Conservation (phyloP, 345 rosid genomes). For the Brassica cretica region DNA sequence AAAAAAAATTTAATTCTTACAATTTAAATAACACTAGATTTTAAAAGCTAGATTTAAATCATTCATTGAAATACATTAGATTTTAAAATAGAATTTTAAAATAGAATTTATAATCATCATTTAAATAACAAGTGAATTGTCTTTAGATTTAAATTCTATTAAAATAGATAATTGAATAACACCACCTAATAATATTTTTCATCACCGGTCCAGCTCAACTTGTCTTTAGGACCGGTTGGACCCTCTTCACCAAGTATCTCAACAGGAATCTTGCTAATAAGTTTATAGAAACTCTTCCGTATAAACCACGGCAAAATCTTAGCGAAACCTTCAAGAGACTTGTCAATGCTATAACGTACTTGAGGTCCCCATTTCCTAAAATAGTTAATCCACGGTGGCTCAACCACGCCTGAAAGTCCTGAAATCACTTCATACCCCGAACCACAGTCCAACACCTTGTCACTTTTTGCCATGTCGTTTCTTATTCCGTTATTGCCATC, state of each 20-base stretch:
- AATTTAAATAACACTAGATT: no score
- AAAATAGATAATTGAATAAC: no score
- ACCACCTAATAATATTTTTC: conserved; percentile 31
- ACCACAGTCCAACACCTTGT: conserved; percentile 46
- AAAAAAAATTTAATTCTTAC: no score
- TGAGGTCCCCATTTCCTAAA: conserved; percentile 73
- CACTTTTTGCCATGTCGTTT: conserved; percentile 68
- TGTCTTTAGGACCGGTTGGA: conserved; percentile 69
- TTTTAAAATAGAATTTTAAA: no score
- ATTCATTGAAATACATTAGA: no score
- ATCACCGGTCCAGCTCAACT: conserved; percentile 58
- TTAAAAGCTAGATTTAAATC: no score
- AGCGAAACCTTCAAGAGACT: conserved; percentile 41
- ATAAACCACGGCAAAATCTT: conserved; percentile 50
- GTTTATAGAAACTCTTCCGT: conserved; percentile 41
- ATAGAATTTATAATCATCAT: no score
- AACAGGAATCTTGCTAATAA: conserved; percentile 48
- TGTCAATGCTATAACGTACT: conserved; percentile 41
- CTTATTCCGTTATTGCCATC: conserved; percentile 52
- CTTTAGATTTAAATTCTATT: no score
- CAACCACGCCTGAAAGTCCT: conserved; percentile 27
- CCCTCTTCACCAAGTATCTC: conserved; percentile 67
- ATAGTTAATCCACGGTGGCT: conserved; percentile 65
- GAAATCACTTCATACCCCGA: conserved; percentile 46
- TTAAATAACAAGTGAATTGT: no score